Evolutionary conservation across 352 stramenopile genomes (phyloP).

Genomic region (Phytophthora constricta): DNA sequence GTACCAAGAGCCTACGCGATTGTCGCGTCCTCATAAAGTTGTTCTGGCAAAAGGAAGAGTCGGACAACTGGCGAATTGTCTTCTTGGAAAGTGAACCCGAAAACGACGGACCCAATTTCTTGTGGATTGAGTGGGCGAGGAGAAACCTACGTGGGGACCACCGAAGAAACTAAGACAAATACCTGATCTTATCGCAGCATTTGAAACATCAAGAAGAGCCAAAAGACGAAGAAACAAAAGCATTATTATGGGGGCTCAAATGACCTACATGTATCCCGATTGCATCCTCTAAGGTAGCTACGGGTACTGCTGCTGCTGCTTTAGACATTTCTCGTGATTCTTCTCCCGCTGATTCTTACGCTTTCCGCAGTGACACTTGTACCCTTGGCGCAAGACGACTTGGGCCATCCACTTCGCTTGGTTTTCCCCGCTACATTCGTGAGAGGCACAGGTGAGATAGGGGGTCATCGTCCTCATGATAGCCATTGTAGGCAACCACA

Average conservation of each 20-base stretch:
- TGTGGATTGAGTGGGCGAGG: not conserved
- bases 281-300: not conserved
- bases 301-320: not conserved
- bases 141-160: not conserved
- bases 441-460: not conserved
- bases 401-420: not conserved
- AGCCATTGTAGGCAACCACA: not conserved
- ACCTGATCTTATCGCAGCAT: slow-evolving; percentile 4
- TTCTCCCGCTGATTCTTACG: not conserved
- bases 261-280: not conserved
- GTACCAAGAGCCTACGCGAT: not conserved
- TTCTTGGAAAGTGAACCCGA: slow-evolving; percentile 1
- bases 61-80: not conserved
- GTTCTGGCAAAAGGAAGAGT: slow-evolving; percentile 10
- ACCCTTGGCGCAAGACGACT: not conserved
- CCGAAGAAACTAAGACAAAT: slow-evolving; percentile 10
- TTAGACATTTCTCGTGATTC: not conserved
- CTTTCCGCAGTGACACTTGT: not conserved
- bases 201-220: not conserved
- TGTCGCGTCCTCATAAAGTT: not conserved
- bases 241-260: not conserved
- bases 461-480: not conserved
- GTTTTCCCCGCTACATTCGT: not conserved
- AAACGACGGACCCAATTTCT: not conserved
- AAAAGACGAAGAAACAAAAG: not conserved